Base-by-base conservation (phyloP, 208 protist species). In the Trypanosoma avium region DNA sequence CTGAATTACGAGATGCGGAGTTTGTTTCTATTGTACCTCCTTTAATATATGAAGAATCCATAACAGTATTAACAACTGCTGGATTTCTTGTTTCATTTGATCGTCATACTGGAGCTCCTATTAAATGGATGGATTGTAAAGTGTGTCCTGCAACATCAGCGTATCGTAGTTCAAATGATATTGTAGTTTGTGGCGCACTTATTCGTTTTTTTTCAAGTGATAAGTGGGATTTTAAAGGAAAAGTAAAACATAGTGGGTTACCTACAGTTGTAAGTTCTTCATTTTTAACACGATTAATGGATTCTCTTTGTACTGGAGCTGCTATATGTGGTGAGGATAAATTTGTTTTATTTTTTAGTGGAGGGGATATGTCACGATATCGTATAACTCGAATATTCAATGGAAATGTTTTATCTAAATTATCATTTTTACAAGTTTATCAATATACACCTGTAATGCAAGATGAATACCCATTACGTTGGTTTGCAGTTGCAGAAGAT, bases 41-140 rank as follows among this genome's bases (percentile, higher is more conserved):
- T 4, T 61, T 53, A n/a, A 53, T 46, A 15, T 60, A 40, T 3
- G 81, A 76, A 36, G 40, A 21, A 3, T 26, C 49, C 5, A 30
- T 69, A 58, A 66, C 48, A 3, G 86, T 73, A 9, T 78, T 95
- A 12, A 90, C 89, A 0, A 63, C 58, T 13, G 61, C 19, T 4
- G 89, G 89, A 35, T 84, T 78, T 62, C 58, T 95, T 13, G 82
- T 95, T 10, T 73, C 77, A 12, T 81, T 92, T 52, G 77, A 89
- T 67, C 33, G 49, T n/a, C 42, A 60, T 10, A 88, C 67, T 21
- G 86, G 89, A 5, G 67, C 79, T 0, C 74, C 90, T 19, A 40
- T 86, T 36, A 81, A 81, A n/a, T 95, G 89, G 86, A 95, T 95
- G 89, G 84, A 95, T 65, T 88, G 86, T 70, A 92, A 92, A 73